Conservation (phyloP, 148 eudicot species). For the Pharnaceum exiguum region DNA sequence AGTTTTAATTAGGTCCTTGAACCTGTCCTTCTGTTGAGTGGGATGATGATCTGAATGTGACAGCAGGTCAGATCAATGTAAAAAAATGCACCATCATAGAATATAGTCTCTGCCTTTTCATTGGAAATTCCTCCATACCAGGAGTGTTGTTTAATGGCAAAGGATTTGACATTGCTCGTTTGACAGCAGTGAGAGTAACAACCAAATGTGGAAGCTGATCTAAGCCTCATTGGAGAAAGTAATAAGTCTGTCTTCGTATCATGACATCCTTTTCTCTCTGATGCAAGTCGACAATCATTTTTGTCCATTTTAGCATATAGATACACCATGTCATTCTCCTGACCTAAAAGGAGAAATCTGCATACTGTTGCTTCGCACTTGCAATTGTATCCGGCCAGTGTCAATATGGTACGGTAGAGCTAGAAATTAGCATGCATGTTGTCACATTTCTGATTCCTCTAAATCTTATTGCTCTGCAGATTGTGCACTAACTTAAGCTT, state of each 20-base stretch:
- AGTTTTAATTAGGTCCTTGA: conserved; percentile 14
- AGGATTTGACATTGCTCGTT: not conserved
- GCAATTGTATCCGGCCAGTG: too few species aligned
- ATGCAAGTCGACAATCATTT: conserved; percentile 2
- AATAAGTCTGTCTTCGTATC: too few species aligned
- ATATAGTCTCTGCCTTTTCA: conserved; percentile 11
- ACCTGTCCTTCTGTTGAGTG: conserved; percentile 24
- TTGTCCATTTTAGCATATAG: too few species aligned
- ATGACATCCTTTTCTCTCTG: conserved; percentile 1
- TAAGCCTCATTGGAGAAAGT: too few species aligned
- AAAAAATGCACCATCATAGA: conserved; percentile 18
- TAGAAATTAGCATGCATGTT: too few species aligned
- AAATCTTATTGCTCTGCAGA: too few species aligned
- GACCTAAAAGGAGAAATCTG: too few species aligned
- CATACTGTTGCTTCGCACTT: too few species aligned
- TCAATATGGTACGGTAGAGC: too few species aligned
- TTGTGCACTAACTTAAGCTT: too few species aligned
- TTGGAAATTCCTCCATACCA: not conserved
- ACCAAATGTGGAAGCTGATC: conserved; percentile 12
- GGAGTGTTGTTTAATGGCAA: not conserved
- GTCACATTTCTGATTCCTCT: too few species aligned
- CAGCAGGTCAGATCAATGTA: conserved; percentile 3
- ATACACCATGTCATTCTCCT: too few species aligned
- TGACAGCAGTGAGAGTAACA: not conserved
- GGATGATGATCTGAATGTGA: conserved; percentile 13